Base-by-base conservation (phyloP, 2,329 filamentous ascomycete genomes). In the Curvularia spicifera region DNA sequence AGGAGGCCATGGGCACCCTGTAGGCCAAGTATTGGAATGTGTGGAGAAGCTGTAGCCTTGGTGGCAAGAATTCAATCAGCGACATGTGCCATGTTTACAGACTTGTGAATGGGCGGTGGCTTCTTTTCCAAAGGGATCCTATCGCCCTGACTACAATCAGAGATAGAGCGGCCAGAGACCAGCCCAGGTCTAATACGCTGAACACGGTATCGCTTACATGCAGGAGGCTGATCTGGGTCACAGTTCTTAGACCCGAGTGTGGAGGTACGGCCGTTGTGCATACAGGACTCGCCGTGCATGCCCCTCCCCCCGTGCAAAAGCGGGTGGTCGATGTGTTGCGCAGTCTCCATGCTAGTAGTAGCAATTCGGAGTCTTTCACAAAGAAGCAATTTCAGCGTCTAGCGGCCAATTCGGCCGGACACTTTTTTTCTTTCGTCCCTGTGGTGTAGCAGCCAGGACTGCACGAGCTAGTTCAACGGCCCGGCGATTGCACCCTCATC, bases 211-310 rank as follows among this genome's bases (percentile, higher is more conserved):
- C 53, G 51, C 49, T 53, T 66, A 68, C 68, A 71, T 73, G 64
- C 61, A 59, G 62, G 47, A 57, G 53, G 48, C 46, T 57, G 60
- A 63, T 55, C 52, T 57, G 51, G 60, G 57, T 55, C 47, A 50
- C 47, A 53, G 49, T 53, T 20, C 31, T 43, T 12, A 33, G 24
- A 43, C 56, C 52, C 64, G 54, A 64, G 63, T 68, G 66, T 69
- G 70, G 67, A 66, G 68, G 65, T 63, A 65, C 59, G 67, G 65
- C 70, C 66, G 65, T 63, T 60, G 70, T 68, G 67, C 63, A 66
- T 57, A 37, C 35, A 37, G 35, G 5, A 37, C 35, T 37, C 15
- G 8, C 13, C 35, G 35, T 37, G 35, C 35, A 37, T 37, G 35
- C 35, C 35, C 35, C 35, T 18, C 35, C 15, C 64, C 60, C 64